phyloP scores from a whole-genome alignment of 2,329 filamentous ascomycete species.

The Colletotrichum gloeosporioides region DNA sequence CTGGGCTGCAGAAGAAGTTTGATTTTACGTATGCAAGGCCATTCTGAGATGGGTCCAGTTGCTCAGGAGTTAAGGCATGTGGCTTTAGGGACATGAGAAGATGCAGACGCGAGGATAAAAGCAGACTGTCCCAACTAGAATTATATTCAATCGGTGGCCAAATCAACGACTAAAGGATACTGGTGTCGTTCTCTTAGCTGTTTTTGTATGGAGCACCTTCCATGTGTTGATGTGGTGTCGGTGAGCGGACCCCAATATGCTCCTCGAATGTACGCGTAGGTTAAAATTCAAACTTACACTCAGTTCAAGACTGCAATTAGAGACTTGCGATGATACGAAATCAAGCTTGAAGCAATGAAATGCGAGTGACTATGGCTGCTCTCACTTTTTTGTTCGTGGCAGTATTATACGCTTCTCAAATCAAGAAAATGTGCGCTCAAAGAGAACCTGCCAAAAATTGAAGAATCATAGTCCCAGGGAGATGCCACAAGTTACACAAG shows the following conservation, averaged over 20 bases:
- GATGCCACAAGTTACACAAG: fast-evolving
- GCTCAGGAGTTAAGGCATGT: neutral
- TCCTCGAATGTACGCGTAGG: neutral
- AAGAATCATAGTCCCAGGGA: too few relatives aligned
- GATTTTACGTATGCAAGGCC: neutral
- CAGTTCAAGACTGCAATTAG: fast-evolving
- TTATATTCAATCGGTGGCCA: fast-evolving
- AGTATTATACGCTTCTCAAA: neutral
- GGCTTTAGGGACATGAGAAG: fast-evolving
- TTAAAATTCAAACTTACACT: fast-evolving
- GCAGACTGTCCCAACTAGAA: neutral
- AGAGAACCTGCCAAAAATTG: fast-evolving
- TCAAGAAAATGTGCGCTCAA: neutral
- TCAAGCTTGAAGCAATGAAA: too few relatives aligned
- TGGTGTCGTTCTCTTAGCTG: neutral
- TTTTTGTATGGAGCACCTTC: fast-evolving
- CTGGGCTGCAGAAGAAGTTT: neutral
- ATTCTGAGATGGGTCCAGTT: neutral
- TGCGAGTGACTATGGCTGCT: fast-evolving
- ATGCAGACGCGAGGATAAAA: fast-evolving
- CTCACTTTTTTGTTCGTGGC: fast-evolving
- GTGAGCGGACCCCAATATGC: fast-evolving
- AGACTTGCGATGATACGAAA: too few relatives aligned
- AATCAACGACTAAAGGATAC: neutral
- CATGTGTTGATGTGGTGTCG: neutral